Evolutionary conservation across 2,329 filamentous ascomycete genomes (phyloP), one percentile per base, ranked within the genome.

Genomic region (Periconia sp.): DNA sequence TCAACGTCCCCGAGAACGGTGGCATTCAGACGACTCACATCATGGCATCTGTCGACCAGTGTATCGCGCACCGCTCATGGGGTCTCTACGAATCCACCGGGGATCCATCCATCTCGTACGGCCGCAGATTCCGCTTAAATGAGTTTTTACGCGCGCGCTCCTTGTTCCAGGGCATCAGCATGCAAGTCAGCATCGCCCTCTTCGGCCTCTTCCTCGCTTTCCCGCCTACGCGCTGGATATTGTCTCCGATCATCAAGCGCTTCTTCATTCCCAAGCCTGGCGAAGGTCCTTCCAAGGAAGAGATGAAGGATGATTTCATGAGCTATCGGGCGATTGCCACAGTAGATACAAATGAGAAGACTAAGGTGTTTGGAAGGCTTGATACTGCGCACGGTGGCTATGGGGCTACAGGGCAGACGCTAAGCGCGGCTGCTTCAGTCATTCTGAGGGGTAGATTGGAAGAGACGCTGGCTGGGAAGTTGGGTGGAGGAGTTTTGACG

Each of bases 401-500:
- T 65, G 70, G 73, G n/a, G 69, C 89, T 37, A 90, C 87, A 4
- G 88, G 79, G 0, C 60, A 84, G 13, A 75, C 86, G 19, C 61
- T 88, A 11, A 78, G 79, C 2, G 78, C 89, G 56, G 87, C 80
- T 10, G 87, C 86, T 4, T 71, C 80, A 26, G 83, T 83, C 0
- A 73, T 92, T 22, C 71, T 90, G 12, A 76, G 86, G 44, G 84
- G 87, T 26, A 77, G 60, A 21, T 38, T 70, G 3, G 56, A 67
- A 15, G 64, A 84, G 11, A 70, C 82, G 3, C 60, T 71, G 25
- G 77, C 76, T 8, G 73, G 77, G 34, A 68, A 77, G 24, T 70
- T 89, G 10, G 76, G 75, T 1, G 87, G 87, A 13, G 88, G 87
- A 3, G 72, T 89, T 17, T 81, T 88, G 49, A 92, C 88, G 1